Base-by-base conservation (phyloP, 2,329 filamentous ascomycete species). In the Aspergillus sergii region DNA sequence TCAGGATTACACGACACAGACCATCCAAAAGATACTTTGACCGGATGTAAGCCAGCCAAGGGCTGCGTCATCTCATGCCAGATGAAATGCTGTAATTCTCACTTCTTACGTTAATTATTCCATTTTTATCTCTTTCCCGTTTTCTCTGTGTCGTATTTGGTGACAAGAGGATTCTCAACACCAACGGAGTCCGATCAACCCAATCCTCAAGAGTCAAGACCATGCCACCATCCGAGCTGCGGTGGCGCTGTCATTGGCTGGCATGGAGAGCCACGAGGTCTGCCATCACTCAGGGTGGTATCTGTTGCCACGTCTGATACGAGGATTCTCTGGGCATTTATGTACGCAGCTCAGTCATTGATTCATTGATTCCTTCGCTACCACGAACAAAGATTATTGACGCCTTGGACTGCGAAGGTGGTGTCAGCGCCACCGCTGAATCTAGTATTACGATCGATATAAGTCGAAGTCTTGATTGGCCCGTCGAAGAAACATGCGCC, bases 201-300 rank as follows among this genome's bases (percentile, higher is more conserved):
- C 14, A 36, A 10, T 23, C 16, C 28, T 36, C 11, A 8, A 55
- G 30, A 39, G 16, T 36, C 11, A 8, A 55, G 30, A 39, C 32
- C 51, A 41, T 55, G 51, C 32, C 51, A 55, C 51, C 34, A 10
- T n/a, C 14, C 30, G 19, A 30, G 19, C 32, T 54, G 19, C 16
- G 10, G 26, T 50, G 34, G 30, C 48, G 32, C 28, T 34, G 21
- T n/a, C 56, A 56, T 48, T 60, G 53, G 59, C 39, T 46, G 43
- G 51, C 23, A 45, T 36, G 9, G 12, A 46, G 7, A 62, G 55
- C 60, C 60, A 58, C 60, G 56, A 58, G 45, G 46, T 26, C 26
- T 50, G 4, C 16, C 10, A 23, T 21, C 60, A 53, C 45, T 30
- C 34, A 58, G 19, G 60, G 55, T 58, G 41, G 60, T 48, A 58